A percentile compares a stretch with the other conserved stretches of the same genome.
These are phyloP conservation scores for Fonsecaea multimorphosa DNA, from an alignment of 2,329 filamentous ascomycete genomes.

Conservation along the genomic window DNA sequence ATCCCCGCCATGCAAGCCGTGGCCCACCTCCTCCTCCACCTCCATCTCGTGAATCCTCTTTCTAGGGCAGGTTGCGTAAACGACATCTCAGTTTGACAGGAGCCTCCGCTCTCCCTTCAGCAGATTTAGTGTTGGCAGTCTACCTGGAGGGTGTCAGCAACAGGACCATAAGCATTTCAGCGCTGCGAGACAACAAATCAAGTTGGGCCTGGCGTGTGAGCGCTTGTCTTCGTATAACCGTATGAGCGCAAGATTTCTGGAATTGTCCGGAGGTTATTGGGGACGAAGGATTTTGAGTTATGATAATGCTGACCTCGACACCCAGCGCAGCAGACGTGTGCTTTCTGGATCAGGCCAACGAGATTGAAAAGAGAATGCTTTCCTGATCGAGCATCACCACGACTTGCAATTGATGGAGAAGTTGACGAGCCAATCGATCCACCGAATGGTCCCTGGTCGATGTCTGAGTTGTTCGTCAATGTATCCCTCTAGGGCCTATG, in stretches of 20 bases:
- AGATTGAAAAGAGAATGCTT: background rate
- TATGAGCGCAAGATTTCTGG: background rate
- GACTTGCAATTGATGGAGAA: background rate
- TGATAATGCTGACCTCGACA: constrained; percentile 20
- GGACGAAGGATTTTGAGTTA: constrained; percentile 23
- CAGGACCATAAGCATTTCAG: background rate
- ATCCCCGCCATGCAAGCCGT: background rate
- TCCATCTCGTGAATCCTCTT: background rate
- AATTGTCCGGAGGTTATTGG: background rate
- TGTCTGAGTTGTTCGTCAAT: background rate
- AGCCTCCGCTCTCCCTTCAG: background rate
- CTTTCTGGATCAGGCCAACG: background rate
- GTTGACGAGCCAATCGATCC: background rate
- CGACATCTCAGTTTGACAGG: background rate
- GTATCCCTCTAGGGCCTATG: background rate
- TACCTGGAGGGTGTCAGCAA: background rate
- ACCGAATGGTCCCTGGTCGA: background rate
- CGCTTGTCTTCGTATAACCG: background rate
- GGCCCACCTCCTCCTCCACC: background rate
- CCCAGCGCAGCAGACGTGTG: background rate
- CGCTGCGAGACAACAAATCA: constrained; percentile 1
- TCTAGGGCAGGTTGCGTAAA: background rate
- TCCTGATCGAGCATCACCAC: background rate
- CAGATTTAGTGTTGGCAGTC: background rate
- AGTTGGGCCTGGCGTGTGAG: background rate